Evolutionary conservation across 805 yeast species (phyloP), one percentile per base, ranked within the genome.

Genomic region (Saturnispora halmiae): DNA sequence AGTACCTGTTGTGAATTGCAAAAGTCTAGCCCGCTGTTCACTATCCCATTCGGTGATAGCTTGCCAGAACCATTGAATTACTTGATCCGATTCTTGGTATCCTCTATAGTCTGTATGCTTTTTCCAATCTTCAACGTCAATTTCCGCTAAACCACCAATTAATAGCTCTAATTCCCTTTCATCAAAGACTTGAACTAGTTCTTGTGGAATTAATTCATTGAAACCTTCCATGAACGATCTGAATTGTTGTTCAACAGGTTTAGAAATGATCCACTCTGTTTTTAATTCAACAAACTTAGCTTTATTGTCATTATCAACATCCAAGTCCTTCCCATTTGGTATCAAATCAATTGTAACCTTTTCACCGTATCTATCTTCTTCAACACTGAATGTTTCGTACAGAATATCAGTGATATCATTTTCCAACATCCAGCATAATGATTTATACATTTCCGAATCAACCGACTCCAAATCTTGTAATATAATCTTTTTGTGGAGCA

Each of bases 91-190:
- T 65, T 92, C 97, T 60, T 87, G 90, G 64, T 90, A 92, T 4
- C 98, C 98, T 67, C 98, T 78, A 66, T 92, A 92, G 63, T 92
- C 99, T 16, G 99, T 92, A 62, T 92, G 96, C 60, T 86, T 88
- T 67, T 87, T 92, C 99, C 99, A 92, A 68, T 92, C 99, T 50
- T 88, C 96, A 44, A 90, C 83, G 63, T 92, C 98, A 55, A 92
- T 90, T 56, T 92, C 98, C 2, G 96, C 92, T 57, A 92, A 79
- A 63, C 99, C 99, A 61, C 98, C 98, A 63, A 92, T 92, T 58
- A 92, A 74, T 59, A 92, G 69, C 69, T 92, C 99, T 49, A 92
- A 69, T 65, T 92, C 99, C 62, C 96, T 81, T 67, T 92, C 98
- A 64, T 92, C 98, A 60, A 92, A 92, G 33, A 92, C 98, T 51